Base-by-base conservation (phyloP, 2,329 filamentous ascomycete species). In the Diaporthe ampelina region DNA sequence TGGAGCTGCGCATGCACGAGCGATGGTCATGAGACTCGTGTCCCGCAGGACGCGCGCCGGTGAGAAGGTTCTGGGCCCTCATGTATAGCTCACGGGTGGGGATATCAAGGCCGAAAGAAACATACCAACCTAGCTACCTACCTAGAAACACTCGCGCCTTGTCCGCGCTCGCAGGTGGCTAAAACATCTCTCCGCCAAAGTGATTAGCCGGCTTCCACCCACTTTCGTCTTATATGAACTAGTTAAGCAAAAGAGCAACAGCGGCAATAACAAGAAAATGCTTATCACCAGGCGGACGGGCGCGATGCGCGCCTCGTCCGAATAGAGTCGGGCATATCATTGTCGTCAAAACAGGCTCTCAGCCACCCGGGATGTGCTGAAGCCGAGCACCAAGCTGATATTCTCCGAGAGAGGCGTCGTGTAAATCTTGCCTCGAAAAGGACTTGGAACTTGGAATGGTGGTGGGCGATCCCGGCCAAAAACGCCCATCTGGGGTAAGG, bases 281-380 rank as follows among this genome's bases (percentile, higher is more conserved):
- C 21, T 26, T 50, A 52, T 67, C 3, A 52, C 61, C 61, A 35
- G 21, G 2, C 13, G n/a, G 19, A 26, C 59, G 9, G 11, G 61
- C 61, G 61, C 29, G 35, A 67, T 13, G 19, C 61, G 43, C 61
- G 61, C 61, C 7, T 35, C 59, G 17, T 26, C 24, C 24, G 5
- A 45, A 24, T 15, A 45, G 6, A 10, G 2, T 37, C n/a, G 15
- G 13, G 2, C 19, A 29, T 7, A 15, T 17, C 40, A 26, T 35
- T 40, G 61, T 50, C 61, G 61, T 67, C 61, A 67, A 67, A 67
- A 35, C 61, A 67, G 61, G 29, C 43, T 67, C 61, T 52, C 43
- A 67, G 61, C 61, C 61, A 67, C 61, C 61, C 61, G 61, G 61
- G 61, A 52, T 19, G 21, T 35, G 61, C 61, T 67, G 61, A 37